Base-by-base conservation (phyloP, 305 asterid species). In the Nicotiana rustica region DNA sequence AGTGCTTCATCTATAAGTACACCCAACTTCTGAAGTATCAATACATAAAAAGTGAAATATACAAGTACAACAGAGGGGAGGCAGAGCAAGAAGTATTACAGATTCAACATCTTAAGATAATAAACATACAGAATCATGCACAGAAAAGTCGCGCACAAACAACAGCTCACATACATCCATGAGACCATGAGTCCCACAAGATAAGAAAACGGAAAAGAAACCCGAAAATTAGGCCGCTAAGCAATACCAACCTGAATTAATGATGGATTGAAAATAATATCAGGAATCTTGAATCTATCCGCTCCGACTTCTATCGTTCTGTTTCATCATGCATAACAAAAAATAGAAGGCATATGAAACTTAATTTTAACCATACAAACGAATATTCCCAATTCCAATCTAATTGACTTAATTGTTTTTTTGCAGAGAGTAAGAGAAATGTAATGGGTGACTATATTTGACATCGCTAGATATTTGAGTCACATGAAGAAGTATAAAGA, bases 291-390 rank as follows among this genome's bases (percentile, higher is more conserved):
- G 90, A 94, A 96, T 90, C 96, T 96, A 93, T 96, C 98, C 14
- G 97, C 98, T 82, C 99, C 98, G 69, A 96, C 93, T 85, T 96
- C 99, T 82, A 96, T 94, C 1, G 93, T 93, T 92, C 99, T 96
- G 90, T 83, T 64, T 79, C 84, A 83, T 68, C 29, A 76, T 29
- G 38, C 67, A 67, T 10, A 76, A 69, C 57, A 31, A 67, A 83
- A 47, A 49, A 19, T 21, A 18, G 35, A 62, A 75, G 82, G 49
- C 73, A 62, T 18, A 36, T 79, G 25, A 66, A 64, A 65, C 29
- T 25, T 67, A 31, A 29, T 29, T 21, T 64, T 15, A 41, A 47
- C 70, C 19, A 19, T 79, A 13, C 15, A 29, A 61, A 61, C 5
- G 41, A 62, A 5, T 18, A n/a, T 25, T 55, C 3, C 25, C 60